A percentile compares a stretch with the other conserved stretches of the same genome.
Evolutionary conservation across 768 basidiomycete species (phyloP).

Genomic region (Mycena floridula): DNA sequence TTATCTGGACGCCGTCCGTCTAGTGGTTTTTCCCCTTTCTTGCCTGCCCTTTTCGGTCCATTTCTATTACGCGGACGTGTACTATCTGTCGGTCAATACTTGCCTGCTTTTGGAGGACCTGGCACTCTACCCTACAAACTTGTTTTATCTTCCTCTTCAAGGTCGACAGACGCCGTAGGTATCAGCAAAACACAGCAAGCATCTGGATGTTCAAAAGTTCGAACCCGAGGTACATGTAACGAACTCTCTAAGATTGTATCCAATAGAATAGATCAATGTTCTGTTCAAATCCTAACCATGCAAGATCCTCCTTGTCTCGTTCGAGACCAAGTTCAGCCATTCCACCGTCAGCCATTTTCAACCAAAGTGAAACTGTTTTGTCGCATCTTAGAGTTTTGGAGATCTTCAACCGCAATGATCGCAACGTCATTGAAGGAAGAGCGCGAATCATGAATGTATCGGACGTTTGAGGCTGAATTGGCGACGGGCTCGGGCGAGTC

Average conservation of each 20-base stretch:
- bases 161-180: too few species aligned
- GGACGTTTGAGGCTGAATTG: conserved; percentile 5
- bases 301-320: conserved; percentile 47
- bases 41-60: conserved; percentile 27
- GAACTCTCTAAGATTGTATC: too few species aligned
- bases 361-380: conserved; percentile 42
- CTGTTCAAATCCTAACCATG: conserved; percentile 70
- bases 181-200: too few species aligned
- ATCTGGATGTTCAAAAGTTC: too few species aligned
- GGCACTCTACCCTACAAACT: too few species aligned
- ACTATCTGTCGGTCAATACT: conserved; percentile 40
- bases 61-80: conserved; percentile 49
- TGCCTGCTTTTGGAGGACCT: conserved; percentile 26
- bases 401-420: conserved; percentile 57
- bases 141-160: too few species aligned
- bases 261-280: conserved; percentile 26
- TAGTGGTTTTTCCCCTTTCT: conserved; percentile 1
- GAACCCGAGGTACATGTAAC: too few species aligned
- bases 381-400: conserved; percentile 39
- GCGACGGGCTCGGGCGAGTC: too few species aligned
- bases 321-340: conserved; percentile 40
- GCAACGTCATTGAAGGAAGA: conserved; percentile 64
- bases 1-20: conserved; percentile 1
- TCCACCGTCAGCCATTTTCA: conserved; percentile 43
- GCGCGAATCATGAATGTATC: conserved; percentile 37